phyloP scores from a whole-genome alignment of 2,329 filamentous ascomycete species.

The Stagonosporopsis rhizophila region DNA sequence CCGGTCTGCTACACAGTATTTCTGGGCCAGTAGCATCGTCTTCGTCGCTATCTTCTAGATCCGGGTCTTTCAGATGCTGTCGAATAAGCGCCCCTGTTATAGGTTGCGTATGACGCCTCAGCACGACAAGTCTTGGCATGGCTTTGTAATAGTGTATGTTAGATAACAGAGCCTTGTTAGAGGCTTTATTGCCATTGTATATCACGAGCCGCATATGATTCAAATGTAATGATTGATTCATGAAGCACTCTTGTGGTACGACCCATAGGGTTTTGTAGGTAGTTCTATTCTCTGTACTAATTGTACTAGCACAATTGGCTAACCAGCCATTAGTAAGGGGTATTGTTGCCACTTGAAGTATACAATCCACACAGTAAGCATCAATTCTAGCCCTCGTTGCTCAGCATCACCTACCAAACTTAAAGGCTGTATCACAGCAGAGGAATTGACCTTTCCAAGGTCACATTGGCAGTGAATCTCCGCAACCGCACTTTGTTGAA shows the following conservation, averaged over 20 bases:
- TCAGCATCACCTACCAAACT: no score
- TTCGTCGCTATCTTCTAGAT: neutral
- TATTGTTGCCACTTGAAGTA: no score
- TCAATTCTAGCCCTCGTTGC: no score
- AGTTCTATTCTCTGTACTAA: no score
- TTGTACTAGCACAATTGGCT: no score
- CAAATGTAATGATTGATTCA: neutral
- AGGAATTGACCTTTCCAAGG: neutral
- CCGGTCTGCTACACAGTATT: neutral
- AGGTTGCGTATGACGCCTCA: neutral
- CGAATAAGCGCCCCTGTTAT: constrained; percentile 4
- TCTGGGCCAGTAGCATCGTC: neutral
- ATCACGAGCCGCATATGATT: neutral
- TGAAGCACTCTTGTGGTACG: no score
- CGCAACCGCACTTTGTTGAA: neutral
- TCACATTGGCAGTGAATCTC: neutral
- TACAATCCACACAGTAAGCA: no score
- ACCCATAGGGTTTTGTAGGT: no score
- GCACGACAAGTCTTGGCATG: neutral
- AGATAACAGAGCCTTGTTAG: neutral
- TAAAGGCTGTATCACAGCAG: no score
- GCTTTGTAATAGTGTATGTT: neutral
- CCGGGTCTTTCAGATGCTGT: neutral
- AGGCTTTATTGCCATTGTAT: neutral
- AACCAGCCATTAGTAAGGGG: no score